Conservation (phyloP, 306 rosid species). For the Pueraria montana region DNA sequence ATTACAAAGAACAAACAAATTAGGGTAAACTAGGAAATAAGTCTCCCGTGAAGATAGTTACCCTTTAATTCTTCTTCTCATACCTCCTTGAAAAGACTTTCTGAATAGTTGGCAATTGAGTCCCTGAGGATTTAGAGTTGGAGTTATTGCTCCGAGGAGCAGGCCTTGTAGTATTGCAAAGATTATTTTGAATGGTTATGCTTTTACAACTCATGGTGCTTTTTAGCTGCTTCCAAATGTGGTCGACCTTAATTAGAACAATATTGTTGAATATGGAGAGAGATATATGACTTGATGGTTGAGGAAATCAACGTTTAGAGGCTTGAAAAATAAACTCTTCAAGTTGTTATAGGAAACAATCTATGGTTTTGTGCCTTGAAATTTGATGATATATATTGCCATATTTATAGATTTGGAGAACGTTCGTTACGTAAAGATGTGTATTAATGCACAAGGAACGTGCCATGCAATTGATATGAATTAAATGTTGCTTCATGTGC, state of each 20-base stretch:
- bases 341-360: no score
- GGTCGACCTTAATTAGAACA: not conserved
- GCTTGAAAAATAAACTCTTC: no score
- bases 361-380: no score
- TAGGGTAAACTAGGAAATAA: not conserved
- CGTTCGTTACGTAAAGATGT: no score
- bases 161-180: conserved; percentile 10
- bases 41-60: not conserved
- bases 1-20: not conserved
- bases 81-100: not conserved
- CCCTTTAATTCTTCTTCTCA: not conserved
- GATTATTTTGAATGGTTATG: not conserved
- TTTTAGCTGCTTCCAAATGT: not conserved
- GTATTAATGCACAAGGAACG: no score
- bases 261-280: not conserved
- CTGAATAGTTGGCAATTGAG: conserved; percentile 6
- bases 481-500: no score
- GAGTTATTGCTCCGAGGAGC: conserved; percentile 1
- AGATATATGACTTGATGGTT: not conserved
- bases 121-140: not conserved
- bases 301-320: not conserved
- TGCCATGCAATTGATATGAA: no score
- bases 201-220: not conserved
- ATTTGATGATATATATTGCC: no score
- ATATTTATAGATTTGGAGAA: no score